phyloP scores from a whole-genome alignment of 2,329 filamentous ascomycete species.

The Nemania diffusa region DNA sequence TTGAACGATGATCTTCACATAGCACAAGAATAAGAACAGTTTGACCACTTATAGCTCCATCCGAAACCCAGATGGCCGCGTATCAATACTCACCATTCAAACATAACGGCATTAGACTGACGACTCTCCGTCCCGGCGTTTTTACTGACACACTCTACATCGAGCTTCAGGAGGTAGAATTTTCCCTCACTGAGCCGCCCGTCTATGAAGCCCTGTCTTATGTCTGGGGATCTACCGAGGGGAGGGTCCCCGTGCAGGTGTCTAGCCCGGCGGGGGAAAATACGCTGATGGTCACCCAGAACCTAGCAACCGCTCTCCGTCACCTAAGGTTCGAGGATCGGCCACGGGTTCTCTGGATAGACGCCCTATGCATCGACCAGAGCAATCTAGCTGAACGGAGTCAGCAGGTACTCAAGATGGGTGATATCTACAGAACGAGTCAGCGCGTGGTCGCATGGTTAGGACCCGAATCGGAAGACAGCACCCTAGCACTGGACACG shows the following conservation, averaged over 20 bases:
- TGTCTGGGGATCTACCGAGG: neutral
- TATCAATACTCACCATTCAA: slow-evolving; percentile 3
- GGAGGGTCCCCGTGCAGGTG: neutral
- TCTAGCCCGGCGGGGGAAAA: neutral
- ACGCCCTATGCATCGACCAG: slow-evolving; percentile 13
- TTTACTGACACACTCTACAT: neutral
- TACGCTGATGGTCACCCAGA: neutral
- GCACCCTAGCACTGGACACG: neutral
- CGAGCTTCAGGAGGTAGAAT: neutral
- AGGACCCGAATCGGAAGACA: neutral
- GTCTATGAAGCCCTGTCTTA: neutral
- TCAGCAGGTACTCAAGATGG: slow-evolving; percentile 1
- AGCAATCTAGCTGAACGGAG: neutral
- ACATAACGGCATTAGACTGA: neutral
- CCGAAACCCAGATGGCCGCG: neutral
- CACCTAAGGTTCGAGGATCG: neutral
- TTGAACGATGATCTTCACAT: neutral
- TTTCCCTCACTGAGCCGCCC: neutral
- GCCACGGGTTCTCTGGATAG: neutral
- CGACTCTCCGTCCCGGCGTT: neutral
- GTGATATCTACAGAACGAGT: neutral
- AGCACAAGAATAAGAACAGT: neutral
- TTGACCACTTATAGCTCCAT: neutral
- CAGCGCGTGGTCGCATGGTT: neutral
- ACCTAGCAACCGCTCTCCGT: neutral